These are phyloP conservation scores for Eremothecium cymbalariae DNA, from an alignment of 1,139 yeast species.

Conservation along the genomic window DNA sequence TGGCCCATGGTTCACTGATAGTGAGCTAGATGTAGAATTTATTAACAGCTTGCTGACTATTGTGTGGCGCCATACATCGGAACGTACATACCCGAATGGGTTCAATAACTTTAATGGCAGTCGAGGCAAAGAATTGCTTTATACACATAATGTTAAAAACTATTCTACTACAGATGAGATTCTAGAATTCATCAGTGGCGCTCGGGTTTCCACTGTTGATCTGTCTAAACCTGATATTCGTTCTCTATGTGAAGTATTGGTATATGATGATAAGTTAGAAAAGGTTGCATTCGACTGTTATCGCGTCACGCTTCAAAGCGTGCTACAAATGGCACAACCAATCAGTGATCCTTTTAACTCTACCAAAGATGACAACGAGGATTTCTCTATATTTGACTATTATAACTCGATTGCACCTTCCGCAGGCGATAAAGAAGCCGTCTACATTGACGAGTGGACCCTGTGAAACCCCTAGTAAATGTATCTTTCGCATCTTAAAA, in stretches of 20 bases:
- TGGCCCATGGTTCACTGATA: slow-evolving; percentile 98
- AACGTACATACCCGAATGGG: slow-evolving; percentile 67
- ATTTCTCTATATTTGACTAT: slow-evolving; percentile 34
- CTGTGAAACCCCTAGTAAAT: slow-evolving; percentile 22
- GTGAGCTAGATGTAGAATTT: slow-evolving; percentile 89
- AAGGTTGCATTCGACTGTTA: slow-evolving; percentile 47
- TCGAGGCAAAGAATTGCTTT: slow-evolving; percentile 33
- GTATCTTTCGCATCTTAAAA: too few species aligned
- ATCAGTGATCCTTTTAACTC: slow-evolving; percentile 10
- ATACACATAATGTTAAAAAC: slow-evolving; percentile 49
- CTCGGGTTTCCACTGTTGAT: slow-evolving; percentile 77
- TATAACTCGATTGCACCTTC: slow-evolving; percentile 31
- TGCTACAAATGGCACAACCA: slow-evolving; percentile 31
- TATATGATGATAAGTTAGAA: slow-evolving; percentile 81
- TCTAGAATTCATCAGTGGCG: slow-evolving; percentile 62
- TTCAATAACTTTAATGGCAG: slow-evolving; percentile 35
- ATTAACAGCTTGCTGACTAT: slow-evolving; percentile 76
- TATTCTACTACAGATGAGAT: slow-evolving; percentile 67
- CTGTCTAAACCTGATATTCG: slow-evolving; percentile 66
- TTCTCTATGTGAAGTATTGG: slow-evolving; percentile 77
- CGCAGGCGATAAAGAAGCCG: slow-evolving; percentile 30
- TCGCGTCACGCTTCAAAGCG: slow-evolving; percentile 48
- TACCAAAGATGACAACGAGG: slow-evolving; percentile 23
- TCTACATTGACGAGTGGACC: slow-evolving; percentile 36
- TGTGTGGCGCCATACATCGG: slow-evolving; percentile 79